phyloP scores from a whole-genome alignment of 768 basidiomycete species.

The Rhodocollybia butyracea region DNA sequence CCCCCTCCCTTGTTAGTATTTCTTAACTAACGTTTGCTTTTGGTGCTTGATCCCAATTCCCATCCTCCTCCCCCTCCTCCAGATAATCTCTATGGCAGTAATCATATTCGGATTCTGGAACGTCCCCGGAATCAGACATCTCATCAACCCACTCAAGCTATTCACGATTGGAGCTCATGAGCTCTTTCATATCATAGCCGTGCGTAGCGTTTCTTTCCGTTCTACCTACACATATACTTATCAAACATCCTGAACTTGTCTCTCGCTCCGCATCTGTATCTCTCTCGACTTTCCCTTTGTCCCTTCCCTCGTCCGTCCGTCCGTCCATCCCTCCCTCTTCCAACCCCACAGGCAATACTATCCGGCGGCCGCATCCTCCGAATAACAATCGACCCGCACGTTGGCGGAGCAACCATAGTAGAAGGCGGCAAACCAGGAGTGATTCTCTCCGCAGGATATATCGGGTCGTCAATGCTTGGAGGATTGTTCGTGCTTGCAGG shows the following conservation, averaged over 20 bases:
- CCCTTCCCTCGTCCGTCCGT: no score
- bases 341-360: conserved; percentile 77
- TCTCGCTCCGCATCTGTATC: no score
- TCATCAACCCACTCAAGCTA: conserved; percentile 83
- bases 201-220: conserved; percentile 35
- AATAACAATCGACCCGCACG: conserved; percentile 81
- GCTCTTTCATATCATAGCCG: conserved; percentile 77
- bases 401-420: conserved; percentile 74
- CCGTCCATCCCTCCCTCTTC: no score
- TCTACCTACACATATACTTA: neutral
- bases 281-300: no score
- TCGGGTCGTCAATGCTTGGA: conserved; percentile 80
- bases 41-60: no score
- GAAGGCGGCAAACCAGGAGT: conserved; percentile 72
- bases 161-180: conserved; percentile 91
- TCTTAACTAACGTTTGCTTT: no score
- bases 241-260: neutral
- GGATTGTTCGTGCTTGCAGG: conserved; percentile 81
- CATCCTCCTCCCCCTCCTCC: no score
- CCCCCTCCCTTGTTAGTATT: no score
- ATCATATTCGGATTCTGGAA: conserved; percentile 88
- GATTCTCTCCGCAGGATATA: conserved; percentile 76
- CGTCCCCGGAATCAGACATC: conserved; percentile 71
- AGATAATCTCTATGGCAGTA: conserved; percentile 85
- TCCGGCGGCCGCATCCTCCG: conserved; percentile 76